Evolutionary conservation across 352 stramenopile species (phyloP).

Genomic region (Achlya hypogyna): DNA sequence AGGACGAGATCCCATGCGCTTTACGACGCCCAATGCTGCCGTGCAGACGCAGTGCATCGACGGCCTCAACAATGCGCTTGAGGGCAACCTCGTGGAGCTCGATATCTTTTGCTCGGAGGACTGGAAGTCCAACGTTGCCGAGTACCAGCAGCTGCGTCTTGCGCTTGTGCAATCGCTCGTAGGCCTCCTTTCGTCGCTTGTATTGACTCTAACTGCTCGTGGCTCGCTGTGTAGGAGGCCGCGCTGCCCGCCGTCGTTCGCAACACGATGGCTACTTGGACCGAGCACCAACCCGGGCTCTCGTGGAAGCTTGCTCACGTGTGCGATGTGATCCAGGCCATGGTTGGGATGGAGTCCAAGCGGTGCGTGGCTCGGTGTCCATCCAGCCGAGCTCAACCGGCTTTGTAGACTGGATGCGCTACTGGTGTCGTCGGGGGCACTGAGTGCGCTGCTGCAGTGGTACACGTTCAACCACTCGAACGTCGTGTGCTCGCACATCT

Average conservation of each 20-base stretch:
- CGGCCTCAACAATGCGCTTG: conserved; percentile 59
- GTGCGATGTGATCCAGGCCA: conserved; percentile 12
- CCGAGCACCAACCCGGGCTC: conserved; percentile 30
- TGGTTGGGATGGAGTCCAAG: conserved; percentile 16
- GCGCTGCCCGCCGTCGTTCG: neutral
- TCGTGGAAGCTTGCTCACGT: conserved; percentile 29
- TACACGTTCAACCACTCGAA: conserved; percentile 42
- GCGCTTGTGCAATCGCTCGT: conserved; percentile 50
- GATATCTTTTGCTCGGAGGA: conserved; percentile 85
- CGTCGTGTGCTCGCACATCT: conserved; percentile 69
- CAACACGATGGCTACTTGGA: conserved; percentile 38
- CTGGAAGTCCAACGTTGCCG: conserved; percentile 79
- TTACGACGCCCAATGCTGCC: conserved; percentile 23
- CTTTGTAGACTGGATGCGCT: conserved; percentile 54
- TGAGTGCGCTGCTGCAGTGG: conserved; percentile 59
- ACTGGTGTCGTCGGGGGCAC: conserved; percentile 63
- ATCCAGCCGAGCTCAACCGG: neutral
- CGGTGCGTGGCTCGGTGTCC: conserved; percentile 1
- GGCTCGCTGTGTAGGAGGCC: conserved; percentile 29
- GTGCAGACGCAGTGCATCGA: conserved; percentile 67
- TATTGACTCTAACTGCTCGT: conserved; percentile 24
- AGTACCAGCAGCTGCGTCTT: conserved; percentile 52
- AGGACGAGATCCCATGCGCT: neutral
- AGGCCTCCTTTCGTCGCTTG: conserved; percentile 25
- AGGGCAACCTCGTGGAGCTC: conserved; percentile 67